Conservation (phyloP, 140 eudicot genomes). For the Flaveria floridana region DNA sequence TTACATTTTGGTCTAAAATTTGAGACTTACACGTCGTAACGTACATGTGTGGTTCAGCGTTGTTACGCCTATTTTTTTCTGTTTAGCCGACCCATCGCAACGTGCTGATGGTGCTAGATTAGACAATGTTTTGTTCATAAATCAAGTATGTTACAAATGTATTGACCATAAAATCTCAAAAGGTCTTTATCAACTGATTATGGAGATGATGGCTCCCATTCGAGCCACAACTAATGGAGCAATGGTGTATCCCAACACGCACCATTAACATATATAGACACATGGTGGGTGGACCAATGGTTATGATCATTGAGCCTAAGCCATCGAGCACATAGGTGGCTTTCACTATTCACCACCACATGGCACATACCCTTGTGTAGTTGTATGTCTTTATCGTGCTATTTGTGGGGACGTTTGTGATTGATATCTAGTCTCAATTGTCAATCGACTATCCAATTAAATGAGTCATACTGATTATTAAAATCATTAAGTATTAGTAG, state of each 20-base stretch:
- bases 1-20: no score
- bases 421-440: not conserved
- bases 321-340: slow-evolving; percentile 16
- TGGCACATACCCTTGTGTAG: not conserved
- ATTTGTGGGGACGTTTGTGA: slow-evolving; percentile 2
- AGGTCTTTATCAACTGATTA: slow-evolving; percentile 27
- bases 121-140: not conserved
- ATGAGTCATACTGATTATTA: not conserved
- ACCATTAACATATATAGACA: slow-evolving; percentile 32
- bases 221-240: slow-evolving; percentile 22
- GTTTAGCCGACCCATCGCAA: no score
- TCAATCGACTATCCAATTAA: not conserved
- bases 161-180: not conserved
- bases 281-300: slow-evolving; percentile 39
- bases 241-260: slow-evolving; percentile 19
- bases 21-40: no score
- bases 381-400: not conserved
- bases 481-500: not conserved
- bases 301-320: slow-evolving; percentile 17
- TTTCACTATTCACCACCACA: slow-evolving; percentile 8
- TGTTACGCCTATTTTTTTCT: no score
- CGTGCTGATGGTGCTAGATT: no score
- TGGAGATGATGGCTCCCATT: not conserved
- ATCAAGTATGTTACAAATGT: not conserved
- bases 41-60: no score